phyloP scores from a whole-genome alignment of 768 basidiomycete genomes.

The Tubosaeta brunneosetosa region DNA sequence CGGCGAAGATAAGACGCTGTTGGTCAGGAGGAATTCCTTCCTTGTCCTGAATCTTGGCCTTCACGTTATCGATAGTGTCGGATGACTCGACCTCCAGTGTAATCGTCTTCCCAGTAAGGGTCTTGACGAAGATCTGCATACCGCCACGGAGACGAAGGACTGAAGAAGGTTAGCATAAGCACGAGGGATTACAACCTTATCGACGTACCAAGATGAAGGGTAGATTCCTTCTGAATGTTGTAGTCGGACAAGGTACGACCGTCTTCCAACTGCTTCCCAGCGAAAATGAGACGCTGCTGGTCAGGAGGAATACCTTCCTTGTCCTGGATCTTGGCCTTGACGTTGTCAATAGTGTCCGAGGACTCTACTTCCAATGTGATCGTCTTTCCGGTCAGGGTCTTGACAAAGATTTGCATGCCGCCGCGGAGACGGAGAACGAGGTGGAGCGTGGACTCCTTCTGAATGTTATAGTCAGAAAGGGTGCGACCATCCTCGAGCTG shows the following conservation, averaged over 20 bases:
- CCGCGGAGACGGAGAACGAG: slow-evolving; percentile 86
- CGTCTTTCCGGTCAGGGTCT: slow-evolving; percentile 84
- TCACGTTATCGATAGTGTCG: slow-evolving; percentile 90
- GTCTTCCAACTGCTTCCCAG: slow-evolving; percentile 90
- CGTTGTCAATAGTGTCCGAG: slow-evolving; percentile 82
- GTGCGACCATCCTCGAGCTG: slow-evolving; percentile 94
- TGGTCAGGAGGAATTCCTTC: slow-evolving; percentile 81
- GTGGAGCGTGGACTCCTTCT: slow-evolving; percentile 93
- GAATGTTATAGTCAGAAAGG: slow-evolving; percentile 86
- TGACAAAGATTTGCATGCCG: slow-evolving; percentile 83
- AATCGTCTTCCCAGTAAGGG: slow-evolving; percentile 86
- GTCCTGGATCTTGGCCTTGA: slow-evolving; percentile 90
- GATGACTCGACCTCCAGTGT: slow-evolving; percentile 91
- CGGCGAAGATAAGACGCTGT: slow-evolving; percentile 88
- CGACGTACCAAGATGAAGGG: slow-evolving; percentile 43
- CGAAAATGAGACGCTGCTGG: slow-evolving; percentile 88
- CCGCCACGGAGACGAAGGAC: slow-evolving; percentile 86
- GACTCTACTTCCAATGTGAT: slow-evolving; percentile 90
- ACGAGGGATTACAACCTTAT: fast-evolving
- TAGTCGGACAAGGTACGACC: slow-evolving; percentile 88
- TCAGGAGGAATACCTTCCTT: slow-evolving; percentile 89
- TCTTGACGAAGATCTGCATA: slow-evolving; percentile 91
- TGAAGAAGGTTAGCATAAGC: background rate
- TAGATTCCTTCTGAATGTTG: slow-evolving; percentile 88
- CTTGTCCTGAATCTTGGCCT: slow-evolving; percentile 78